Evolutionary conservation across 2,329 filamentous ascomycete genomes (phyloP).

Genomic region (Gremmenia infestans): DNA sequence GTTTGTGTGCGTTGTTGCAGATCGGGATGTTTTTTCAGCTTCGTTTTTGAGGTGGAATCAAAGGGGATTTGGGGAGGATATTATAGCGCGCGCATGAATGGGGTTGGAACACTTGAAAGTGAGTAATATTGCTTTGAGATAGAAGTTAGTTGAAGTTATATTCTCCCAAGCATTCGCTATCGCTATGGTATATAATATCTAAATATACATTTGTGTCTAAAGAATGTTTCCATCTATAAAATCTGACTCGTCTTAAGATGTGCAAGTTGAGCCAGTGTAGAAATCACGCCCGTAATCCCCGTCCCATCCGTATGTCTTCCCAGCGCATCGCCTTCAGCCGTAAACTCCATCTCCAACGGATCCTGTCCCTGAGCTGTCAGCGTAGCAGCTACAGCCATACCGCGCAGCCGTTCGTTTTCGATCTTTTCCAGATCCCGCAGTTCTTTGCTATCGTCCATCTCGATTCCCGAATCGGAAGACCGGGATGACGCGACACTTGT

Average conservation of each 20-base stretch:
- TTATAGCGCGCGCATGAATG: no score
- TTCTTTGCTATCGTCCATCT: constrained; percentile 8
- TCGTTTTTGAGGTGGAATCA: no score
- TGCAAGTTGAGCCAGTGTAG: constrained; percentile 33
- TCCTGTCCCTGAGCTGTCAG: constrained; percentile 19
- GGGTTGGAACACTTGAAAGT: no score
- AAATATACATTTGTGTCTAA: not conserved
- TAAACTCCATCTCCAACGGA: constrained; percentile 23
- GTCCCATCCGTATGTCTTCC: constrained; percentile 35
- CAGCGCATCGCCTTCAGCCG: constrained; percentile 27
- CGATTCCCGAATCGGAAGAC: constrained; percentile 20
- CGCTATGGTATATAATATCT: no score
- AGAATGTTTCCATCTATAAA: constrained; percentile 14
- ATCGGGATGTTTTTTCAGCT: no score
- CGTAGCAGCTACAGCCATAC: constrained; percentile 18
- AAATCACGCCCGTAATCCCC: constrained; percentile 33
- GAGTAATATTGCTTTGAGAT: no score
- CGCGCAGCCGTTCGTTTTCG: constrained; percentile 18
- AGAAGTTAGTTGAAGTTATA: no score
- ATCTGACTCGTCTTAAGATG: constrained; percentile 29
- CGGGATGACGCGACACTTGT: constrained; percentile 1
- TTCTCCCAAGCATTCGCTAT: no score
- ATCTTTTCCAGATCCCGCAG: constrained; percentile 11
- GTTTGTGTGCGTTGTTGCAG: no score
- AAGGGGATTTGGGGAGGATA: no score